Evolutionary conservation across 2,329 filamentous ascomycete species (phyloP).

Genomic region (Cryphonectria japonica): DNA sequence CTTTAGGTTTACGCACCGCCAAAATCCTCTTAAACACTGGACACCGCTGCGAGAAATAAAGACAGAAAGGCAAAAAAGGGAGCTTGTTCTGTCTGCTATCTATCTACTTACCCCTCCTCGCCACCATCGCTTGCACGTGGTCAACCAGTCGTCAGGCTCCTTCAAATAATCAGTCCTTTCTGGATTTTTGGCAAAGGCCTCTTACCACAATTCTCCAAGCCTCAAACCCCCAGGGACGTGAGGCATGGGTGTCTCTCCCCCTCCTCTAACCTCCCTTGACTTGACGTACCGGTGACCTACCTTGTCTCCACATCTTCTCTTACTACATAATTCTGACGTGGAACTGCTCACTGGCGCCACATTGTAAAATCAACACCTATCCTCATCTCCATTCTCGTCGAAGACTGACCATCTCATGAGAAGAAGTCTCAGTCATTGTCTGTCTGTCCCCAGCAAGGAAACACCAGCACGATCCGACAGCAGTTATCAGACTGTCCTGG

Average conservation of each 20-base stretch:
- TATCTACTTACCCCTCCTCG: neutral
- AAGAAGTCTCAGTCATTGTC: neutral
- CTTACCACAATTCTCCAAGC: neutral
- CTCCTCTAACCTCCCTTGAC: neutral
- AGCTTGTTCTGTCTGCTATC: neutral
- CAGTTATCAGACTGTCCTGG: slow-evolving; percentile 28
- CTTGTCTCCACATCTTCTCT: slow-evolving; percentile 5
- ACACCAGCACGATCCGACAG: neutral
- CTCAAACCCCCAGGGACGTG: neutral
- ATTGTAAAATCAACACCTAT: neutral
- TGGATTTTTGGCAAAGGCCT: too few species aligned
- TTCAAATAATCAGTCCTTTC: neutral
- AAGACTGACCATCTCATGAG: neutral
- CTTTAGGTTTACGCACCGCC: neutral
- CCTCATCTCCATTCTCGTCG: neutral
- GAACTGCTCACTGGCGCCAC: neutral
- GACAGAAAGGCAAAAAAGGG: neutral
- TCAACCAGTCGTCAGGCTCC: neutral
- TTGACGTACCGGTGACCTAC: slow-evolving; percentile 24
- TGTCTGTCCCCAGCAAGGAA: neutral
- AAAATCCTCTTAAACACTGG: neutral
- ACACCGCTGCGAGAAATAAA: neutral
- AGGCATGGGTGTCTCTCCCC: neutral
- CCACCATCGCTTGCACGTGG: neutral
- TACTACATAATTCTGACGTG: neutral